Evolutionary conservation across 2,329 filamentous ascomycete genomes (phyloP), one percentile per base, ranked within the genome.

Genomic region (Aspergillus thermomutatus): DNA sequence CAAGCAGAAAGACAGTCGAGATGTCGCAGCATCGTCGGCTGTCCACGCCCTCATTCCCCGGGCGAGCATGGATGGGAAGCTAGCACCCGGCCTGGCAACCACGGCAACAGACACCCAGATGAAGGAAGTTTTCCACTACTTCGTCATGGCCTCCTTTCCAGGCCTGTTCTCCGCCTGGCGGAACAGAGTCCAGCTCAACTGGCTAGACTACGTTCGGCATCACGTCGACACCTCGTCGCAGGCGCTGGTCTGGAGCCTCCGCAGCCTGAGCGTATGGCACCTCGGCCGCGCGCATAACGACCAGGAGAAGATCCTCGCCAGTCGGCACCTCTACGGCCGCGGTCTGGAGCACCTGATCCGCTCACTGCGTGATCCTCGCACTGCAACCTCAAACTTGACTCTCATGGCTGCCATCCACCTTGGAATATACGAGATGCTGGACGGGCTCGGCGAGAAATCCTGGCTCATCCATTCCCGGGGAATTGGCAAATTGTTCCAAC

Each of bases 391-490:
- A 4, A 59, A 66, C 26, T 47, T 34, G 4, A 65, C 64, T 0
- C 58, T 66, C 5, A 61, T 50, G 4, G 58, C 60, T 1, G 64
- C 65, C 1, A 61, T 63, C 25, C 55, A 62, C 4, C 49, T 67
- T 3, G 60, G 56, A 0, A 53, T 60, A 11, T 66, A 63, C 47
- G 65, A 67, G 46, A 56, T 64, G 57, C 46, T 62, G 17, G 60
- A 64, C 49, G 53, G 52, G 1, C 52, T 63, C 3, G 56, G 45
- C 4, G 40, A 57, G 19, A 57, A 55, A 43, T 59, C 61, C 5
- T 66, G 64, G 64, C 34, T 66, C n/a, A 40, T 61, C 4, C 64
- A 66, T 47, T 62, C 64, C 1, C 53, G 60, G 4, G 64, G 64
- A 3, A 60, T 66, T 4, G 54, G 40, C 2, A 45, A 50, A 37